Percentiles rank a stretch among this genome's conserved stretches.
These are phyloP conservation scores for Lagenidium giganteum DNA, from an alignment of 352 stramenopile genomes.

Conservation along the genomic window DNA sequence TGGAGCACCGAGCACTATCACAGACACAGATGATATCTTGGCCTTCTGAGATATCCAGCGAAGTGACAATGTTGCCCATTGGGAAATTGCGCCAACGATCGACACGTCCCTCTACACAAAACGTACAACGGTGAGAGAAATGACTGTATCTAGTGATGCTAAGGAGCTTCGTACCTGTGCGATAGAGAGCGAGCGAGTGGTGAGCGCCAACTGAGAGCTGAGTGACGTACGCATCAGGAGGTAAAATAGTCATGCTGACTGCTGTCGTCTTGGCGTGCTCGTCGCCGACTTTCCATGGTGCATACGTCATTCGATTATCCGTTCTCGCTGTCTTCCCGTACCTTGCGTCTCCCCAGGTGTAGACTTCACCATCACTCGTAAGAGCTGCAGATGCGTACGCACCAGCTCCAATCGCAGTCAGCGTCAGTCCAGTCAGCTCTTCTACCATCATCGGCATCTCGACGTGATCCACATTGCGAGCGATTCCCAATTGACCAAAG, in stretches of 20 bases:
- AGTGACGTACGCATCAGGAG: conserved; percentile 27
- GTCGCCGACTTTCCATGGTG: conserved; percentile 49
- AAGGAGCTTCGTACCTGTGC: conserved; percentile 20
- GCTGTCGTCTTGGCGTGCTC: conserved; percentile 1
- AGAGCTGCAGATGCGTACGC: conserved; percentile 49
- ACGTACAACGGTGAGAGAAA: conserved; percentile 3
- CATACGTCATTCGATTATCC: conserved; percentile 44
- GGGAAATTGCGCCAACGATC: conserved; percentile 70
- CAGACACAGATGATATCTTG: conserved; percentile 15
- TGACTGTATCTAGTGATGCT: background rate
- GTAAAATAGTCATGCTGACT: conserved; percentile 9
- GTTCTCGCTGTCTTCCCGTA: conserved; percentile 38
- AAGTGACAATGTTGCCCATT: conserved; percentile 20
- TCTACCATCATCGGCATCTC: conserved; percentile 60
- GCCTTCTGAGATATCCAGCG: conserved; percentile 8
- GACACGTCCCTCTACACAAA: conserved; percentile 22
- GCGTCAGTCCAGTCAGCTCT: conserved; percentile 27
- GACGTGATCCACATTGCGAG: conserved; percentile 18
- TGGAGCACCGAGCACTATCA: conserved; percentile 25
- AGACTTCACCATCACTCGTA: conserved; percentile 52
- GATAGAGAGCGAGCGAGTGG: conserved; percentile 55
- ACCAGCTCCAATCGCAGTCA: conserved; percentile 41
- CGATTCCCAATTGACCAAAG: conserved; percentile 60
- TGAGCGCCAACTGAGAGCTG: conserved; percentile 53
- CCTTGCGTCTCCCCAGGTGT: conserved; percentile 57